Base-by-base conservation (phyloP, 495 filamentous ascomycete genomes). In the Aspergillus homomorphus region DNA sequence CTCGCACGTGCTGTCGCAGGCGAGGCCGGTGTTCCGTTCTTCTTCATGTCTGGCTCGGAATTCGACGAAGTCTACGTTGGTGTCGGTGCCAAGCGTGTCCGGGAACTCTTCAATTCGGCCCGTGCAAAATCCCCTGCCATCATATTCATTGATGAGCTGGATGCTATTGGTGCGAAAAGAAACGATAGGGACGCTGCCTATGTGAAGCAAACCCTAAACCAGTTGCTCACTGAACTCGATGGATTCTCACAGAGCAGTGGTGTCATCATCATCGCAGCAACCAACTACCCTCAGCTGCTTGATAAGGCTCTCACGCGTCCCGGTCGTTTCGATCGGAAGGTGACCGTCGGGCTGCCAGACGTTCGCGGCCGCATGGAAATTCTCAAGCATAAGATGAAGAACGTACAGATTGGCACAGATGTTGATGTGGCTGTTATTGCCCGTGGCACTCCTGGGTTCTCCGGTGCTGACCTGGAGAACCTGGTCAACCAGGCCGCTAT, bases 21-120 rank as follows among this genome's bases (percentile, higher is more conserved):
- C 24, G 94, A 98, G 77, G 91, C 94, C 45, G 94, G 94, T 57
- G 95, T 98, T 20, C 94, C 94, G 0, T 98, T 97, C 82, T 98
- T 97, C 82, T 98, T 94, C 81, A 97, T 98, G 93, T 98, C 95
- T 63, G 94, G 94, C 24, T 92, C 89, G 56, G 95, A 98, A 71
- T 98, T 98, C 68, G 94, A 98, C 66, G 94, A 98, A 71, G 89
- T 98, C 43, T 98, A 96, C 66, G 95, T 98, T 22, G 94, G 94
- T 64, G 95, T 98, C 53, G 94, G 94, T 64, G 94, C 94, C 49
- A 98, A 98, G 78, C 90, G 94, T 68, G 94, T 98, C 45, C 90
- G 94, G 46, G 94, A 98, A 56, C 83, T 98, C n/a, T 98, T 98
- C 76, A 78, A 76, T 50, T 84, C 88, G 48, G 94, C 94, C 50